Base-by-base conservation (phyloP, 1,284 basidiomycete species). In the Ustilago tritici region DNA sequence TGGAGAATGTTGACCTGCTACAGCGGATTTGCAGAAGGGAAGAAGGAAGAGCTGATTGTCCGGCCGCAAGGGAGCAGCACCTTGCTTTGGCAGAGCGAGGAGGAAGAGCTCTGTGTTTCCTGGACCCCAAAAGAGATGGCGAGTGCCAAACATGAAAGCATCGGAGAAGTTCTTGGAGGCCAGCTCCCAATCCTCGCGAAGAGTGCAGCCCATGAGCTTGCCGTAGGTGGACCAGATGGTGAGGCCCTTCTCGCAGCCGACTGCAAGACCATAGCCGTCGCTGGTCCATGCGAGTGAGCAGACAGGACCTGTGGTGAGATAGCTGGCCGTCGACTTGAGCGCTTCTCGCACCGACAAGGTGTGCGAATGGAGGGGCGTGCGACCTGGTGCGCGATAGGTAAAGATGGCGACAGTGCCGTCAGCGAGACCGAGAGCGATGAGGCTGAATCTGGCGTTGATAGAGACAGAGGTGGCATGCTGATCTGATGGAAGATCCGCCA, bases 211-310 rank as follows among this genome's bases (percentile, higher is more conserved):
- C 91, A 64, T 94, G 88, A 86, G 95, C 92, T 70, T 95, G 12
- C 97, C 95, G 32, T 93, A 93, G 36, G 96, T 92, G 84, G 93
- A 95, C 89, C 95, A 95, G 4, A 97, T 90, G 0, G 92, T 93
- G 93, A 95, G 97, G 4, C 95, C 95, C 65, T 90, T 87, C 72
- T 91, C 89, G 92, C 94, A 98, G 0, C 94, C 95, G 0, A 95
- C 94, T n/a, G 95, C 95, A n/a, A 99, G 89, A 1, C 94, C 94
- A 86, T 97, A 95, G 1, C 96, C 97, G 86, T 99, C 97, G 92
- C 95, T 94, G n/a, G 84, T 81, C 81, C 78, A 84, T 7, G 65
- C 50, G 85, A 98, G 89, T 14, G 90, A 87, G 53, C 87, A 90
- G 2, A 98, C 92, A n/a, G 89, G 86, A 0, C 95, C 95, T 1